phyloP scores from a whole-genome alignment of 257 asterid genomes.

The Dorcoceras hygrometricum region DNA sequence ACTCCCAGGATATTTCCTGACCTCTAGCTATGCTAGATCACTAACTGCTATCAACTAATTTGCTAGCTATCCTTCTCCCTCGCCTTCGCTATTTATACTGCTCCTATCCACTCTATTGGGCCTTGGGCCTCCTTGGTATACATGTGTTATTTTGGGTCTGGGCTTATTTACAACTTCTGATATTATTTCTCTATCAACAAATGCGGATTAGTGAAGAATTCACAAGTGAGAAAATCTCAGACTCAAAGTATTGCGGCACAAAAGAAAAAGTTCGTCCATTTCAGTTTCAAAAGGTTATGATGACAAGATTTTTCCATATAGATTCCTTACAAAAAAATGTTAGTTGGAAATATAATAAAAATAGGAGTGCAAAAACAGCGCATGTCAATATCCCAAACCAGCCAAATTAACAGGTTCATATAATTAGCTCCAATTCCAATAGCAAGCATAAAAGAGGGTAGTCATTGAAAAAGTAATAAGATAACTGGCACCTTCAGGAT shows the following conservation, averaged over 20 bases:
- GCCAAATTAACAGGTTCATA: conserved; percentile 5
- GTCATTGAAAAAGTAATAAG: too few relatives aligned
- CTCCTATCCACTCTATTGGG: too few relatives aligned
- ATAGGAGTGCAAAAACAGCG: background rate
- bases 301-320: background rate
- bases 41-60: too few relatives aligned
- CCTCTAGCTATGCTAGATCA: too few relatives aligned
- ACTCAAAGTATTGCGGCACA: background rate
- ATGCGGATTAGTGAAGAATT: background rate
- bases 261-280: background rate
- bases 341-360: background rate
- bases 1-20: too few relatives aligned
- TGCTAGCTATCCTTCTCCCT: too few relatives aligned
- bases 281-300: background rate
- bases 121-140: too few relatives aligned
- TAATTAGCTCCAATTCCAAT: background rate
- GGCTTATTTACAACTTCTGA: too few relatives aligned
- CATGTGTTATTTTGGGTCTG: too few relatives aligned
- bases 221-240: background rate
- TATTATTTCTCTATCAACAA: too few relatives aligned
- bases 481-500: conserved; percentile 53
- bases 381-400: background rate
- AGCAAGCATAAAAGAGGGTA: conserved; percentile 14
- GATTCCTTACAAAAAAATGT: background rate
- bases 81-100: too few relatives aligned